Percentiles rank a stretch among this genome's conserved stretches.
Conservation (phyloP, 2,329 filamentous ascomycete genomes). For the Ophiostoma pallidulum region DNA sequence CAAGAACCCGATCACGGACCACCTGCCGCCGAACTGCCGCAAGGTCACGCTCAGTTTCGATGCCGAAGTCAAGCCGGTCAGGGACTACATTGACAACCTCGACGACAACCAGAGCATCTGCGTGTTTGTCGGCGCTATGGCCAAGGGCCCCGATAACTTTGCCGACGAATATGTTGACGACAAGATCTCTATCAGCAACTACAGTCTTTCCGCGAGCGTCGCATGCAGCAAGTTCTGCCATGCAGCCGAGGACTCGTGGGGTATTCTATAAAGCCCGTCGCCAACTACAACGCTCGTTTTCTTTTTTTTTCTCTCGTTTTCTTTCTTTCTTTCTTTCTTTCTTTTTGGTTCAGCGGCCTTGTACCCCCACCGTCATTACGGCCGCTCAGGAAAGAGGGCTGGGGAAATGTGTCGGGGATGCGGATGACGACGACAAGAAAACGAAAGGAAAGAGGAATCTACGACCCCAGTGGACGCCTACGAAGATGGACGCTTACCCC, state of each 20-base stretch:
- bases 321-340: no score
- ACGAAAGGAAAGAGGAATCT: not conserved
- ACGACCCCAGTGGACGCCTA: not conserved
- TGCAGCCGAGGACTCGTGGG: conserved; percentile 92
- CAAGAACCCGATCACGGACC: conserved; percentile 95
- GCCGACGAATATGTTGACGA: conserved; percentile 92
- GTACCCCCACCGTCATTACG: no score
- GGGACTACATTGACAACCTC: conserved; percentile 78
- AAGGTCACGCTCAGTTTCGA: conserved; percentile 97
- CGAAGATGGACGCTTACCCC: no score
- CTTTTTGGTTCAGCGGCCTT: no score
- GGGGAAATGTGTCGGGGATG: no score
- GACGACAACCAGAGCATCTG: conserved; percentile 84
- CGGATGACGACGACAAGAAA: not conserved
- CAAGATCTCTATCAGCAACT: conserved; percentile 97
- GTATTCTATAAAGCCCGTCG: conserved; percentile 60
- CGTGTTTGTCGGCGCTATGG: conserved; percentile 97
- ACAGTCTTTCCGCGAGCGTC: conserved; percentile 91
- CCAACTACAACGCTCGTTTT: no score
- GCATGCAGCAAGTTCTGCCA: conserved; percentile 99
- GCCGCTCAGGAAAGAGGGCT: no score
- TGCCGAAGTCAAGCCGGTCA: conserved; percentile 72
- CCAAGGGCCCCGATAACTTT: conserved; percentile 91
- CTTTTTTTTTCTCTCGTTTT: no score
- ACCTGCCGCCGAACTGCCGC: conserved; percentile 91